phyloP scores from a whole-genome alignment of 805 yeast species.

The Candida methanosorbosa region DNA sequence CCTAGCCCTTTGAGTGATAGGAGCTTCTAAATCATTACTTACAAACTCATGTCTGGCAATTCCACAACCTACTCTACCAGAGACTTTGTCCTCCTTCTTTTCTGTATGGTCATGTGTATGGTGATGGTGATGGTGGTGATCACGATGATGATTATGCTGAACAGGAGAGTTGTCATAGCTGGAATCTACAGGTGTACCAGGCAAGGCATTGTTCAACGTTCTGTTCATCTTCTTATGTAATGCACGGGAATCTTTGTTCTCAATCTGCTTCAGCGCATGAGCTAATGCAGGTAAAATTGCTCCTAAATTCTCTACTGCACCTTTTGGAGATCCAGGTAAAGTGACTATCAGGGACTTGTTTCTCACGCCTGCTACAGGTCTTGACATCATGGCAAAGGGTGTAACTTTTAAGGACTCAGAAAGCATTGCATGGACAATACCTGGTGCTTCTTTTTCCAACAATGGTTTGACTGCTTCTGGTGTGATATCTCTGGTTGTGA shows the following conservation, averaged over 20 bases:
- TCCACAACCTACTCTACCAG: constrained; percentile 15
- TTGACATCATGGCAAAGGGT: constrained; percentile 37
- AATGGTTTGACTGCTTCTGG: constrained; percentile 41
- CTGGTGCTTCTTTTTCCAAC: constrained; percentile 37
- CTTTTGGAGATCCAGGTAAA: constrained; percentile 46
- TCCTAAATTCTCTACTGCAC: constrained; percentile 33
- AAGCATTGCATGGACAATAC: constrained; percentile 40
- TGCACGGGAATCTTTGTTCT: constrained; percentile 27
- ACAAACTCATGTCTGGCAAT: constrained; percentile 29
- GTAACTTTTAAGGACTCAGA: constrained; percentile 33
- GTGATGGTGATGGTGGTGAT: constrained; percentile 8
- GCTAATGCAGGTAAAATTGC: constrained; percentile 29
- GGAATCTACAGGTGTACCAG: constrained; percentile 8
- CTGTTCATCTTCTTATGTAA: constrained; percentile 26
- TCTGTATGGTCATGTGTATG: constrained; percentile 9
- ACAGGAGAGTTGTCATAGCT: constrained; percentile 1
- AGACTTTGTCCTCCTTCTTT: constrained; percentile 1
- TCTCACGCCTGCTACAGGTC: constrained; percentile 42
- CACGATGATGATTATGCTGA: constrained; percentile 5
- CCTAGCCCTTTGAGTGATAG: constrained; percentile 34
- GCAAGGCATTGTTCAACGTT: constrained; percentile 16
- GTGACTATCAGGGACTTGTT: constrained; percentile 31
- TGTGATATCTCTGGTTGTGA: constrained; percentile 34
- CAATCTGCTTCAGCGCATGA: constrained; percentile 35
- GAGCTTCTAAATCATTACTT: constrained; percentile 25